These are phyloP conservation scores for Begonia peltatifolia DNA, from an alignment of 306 rosid genomes.

Conservation along the genomic window DNA sequence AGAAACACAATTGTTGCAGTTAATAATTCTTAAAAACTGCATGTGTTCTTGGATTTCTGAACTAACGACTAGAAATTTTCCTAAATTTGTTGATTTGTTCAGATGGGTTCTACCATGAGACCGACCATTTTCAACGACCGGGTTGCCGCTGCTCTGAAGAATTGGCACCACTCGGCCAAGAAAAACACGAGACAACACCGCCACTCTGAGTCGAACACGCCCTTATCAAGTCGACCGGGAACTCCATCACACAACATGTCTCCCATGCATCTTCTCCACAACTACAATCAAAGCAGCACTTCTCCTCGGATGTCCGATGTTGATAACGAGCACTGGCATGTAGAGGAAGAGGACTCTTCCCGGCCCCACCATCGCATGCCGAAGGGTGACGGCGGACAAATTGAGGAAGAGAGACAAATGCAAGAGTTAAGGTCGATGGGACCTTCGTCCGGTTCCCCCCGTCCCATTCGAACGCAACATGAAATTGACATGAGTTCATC, in stretches of 20 bases:
- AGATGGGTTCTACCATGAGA: constrained; percentile 70
- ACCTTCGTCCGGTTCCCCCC: neutral
- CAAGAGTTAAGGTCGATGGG: constrained; percentile 16
- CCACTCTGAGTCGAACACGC: constrained; percentile 26
- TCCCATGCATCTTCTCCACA: constrained; percentile 46
- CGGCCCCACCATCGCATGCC: neutral
- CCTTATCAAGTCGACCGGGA: constrained; percentile 44
- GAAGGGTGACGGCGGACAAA: too few species aligned
- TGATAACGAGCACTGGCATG: constrained; percentile 20
- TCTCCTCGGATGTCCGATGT: constrained; percentile 24
- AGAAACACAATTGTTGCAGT: too few species aligned
- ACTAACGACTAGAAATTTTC: too few species aligned
- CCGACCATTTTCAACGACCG: constrained; percentile 46
- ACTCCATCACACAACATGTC: constrained; percentile 50
- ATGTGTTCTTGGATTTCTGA: too few species aligned
- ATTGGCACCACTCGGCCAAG: constrained; percentile 41
- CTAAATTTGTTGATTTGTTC: neutral
- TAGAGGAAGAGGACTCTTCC: constrained; percentile 20
- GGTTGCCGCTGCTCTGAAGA: constrained; percentile 38
- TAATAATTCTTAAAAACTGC: too few species aligned
- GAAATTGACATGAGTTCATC: constrained; percentile 17
- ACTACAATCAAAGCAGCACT: constrained; percentile 8
- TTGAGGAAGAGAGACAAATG: constrained; percentile 3
- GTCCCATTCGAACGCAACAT: constrained; percentile 8
- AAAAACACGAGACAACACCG: constrained; percentile 20